Evolutionary conservation across 2,329 filamentous ascomycete species (phyloP).

Genomic region (Beauveria sp.): DNA sequence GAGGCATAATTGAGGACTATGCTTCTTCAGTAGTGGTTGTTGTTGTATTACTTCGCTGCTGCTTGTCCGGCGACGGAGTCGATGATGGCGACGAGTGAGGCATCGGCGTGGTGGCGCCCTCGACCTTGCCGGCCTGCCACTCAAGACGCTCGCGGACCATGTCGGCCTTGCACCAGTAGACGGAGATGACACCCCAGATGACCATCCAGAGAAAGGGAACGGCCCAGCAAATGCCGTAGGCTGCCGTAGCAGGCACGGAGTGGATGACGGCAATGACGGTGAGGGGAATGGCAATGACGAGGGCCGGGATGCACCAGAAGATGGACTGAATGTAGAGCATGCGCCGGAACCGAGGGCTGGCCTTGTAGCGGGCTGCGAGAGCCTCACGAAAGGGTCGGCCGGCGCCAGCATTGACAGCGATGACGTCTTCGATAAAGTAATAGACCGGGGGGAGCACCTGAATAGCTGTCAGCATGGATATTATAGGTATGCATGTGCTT

Average conservation of each 20-base stretch:
- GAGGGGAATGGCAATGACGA: slow-evolving; percentile 28
- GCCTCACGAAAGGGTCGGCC: slow-evolving; percentile 35
- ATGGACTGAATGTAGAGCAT: slow-evolving; percentile 33
- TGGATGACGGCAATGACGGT: slow-evolving; percentile 29
- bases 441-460: slow-evolving; percentile 53
- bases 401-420: slow-evolving; percentile 58
- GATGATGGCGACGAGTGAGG: not conserved
- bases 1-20: not conserved
- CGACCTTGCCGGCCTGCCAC: slow-evolving; percentile 22
- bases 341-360: slow-evolving; percentile 32
- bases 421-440: slow-evolving; percentile 59
- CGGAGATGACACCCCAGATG: slow-evolving; percentile 27
- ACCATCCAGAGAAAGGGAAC: slow-evolving; percentile 31
- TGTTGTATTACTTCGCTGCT: not conserved
- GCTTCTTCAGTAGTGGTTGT: not conserved
- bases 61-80: not conserved
- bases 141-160: slow-evolving; percentile 30
- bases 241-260: slow-evolving; percentile 25
- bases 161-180: slow-evolving; percentile 28
- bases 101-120: not conserved
- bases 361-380: slow-evolving; percentile 32
- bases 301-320: slow-evolving; percentile 33
- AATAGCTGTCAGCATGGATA: not conserved
- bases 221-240: slow-evolving; percentile 32
- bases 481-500: not conserved